Base-by-base conservation (phyloP, 495 filamentous ascomycete genomes). In the Jackrogersella minutella region DNA sequence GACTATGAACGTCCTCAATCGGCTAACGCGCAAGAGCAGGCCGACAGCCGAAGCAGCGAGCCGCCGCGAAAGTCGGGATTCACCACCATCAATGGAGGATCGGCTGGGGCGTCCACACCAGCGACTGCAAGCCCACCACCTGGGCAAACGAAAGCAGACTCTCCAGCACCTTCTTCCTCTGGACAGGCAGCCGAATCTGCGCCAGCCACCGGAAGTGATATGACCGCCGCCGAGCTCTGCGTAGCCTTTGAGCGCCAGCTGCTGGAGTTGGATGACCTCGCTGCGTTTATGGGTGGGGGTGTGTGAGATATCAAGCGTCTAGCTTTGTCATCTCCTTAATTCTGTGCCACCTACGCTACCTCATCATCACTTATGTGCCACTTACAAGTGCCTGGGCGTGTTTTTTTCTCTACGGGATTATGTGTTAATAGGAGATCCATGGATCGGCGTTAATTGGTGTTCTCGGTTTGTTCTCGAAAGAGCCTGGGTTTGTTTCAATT, bases 271-370 rank as follows among this genome's bases (percentile, higher is more conserved):
- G 81, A 83, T 36, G 81, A 83, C 55, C 73, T 83, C 9, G 81
- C 81, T 26, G 81, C 81, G 5, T 83, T 83, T 33, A 82, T 83
- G 81, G 81, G 81, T 5, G 81, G 81, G 22, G 81, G 81, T 43
- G 81, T 83, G 60, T 83, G 51, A 79, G 58, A 33, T 40, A 30
- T 28, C 16, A 24, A 39, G 10, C 36, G 30, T 37, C n/a, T 26
- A 9, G 30, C 10, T 13, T 41, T 26, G 10, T 19, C 56, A 59
- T 49, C 16, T 22, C 54, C 49, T 49, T 10, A 52, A 58, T 21
- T 34, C 49, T 50, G 36, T 57, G 65, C 47, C 40, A 63, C 54
- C 41, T 57, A 34, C 40, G 16, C 54, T 39, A n/a, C n/a, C n/a
- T 58, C 11, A 37, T 19, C 46, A 41, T 34, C 26, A 36, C 13